These are phyloP conservation scores for Paramecium sexaurelia DNA, from an alignment of 73 alveolate genomes.

Conservation along the genomic window DNA sequence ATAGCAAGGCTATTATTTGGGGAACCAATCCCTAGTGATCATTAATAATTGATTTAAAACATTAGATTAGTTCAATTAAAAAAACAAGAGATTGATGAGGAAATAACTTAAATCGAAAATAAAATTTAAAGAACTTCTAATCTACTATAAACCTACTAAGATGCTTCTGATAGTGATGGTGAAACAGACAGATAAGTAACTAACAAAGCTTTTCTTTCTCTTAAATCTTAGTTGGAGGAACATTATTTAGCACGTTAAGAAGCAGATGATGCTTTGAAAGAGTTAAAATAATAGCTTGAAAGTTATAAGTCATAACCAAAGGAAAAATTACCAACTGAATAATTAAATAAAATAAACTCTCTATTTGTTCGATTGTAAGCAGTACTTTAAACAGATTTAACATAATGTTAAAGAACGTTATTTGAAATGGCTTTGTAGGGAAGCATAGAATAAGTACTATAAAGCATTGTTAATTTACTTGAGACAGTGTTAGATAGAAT, in stretches of 20 bases:
- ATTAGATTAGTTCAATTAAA: not conserved
- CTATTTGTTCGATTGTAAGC: conserved; percentile 17
- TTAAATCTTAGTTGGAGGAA: not conserved
- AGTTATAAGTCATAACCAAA: not conserved
- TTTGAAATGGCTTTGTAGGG: conserved; percentile 20
- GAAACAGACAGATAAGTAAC: conserved; percentile 12
- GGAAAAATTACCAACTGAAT: not conserved
- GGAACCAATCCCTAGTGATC: conserved; percentile 7
- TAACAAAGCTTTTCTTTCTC: not conserved
- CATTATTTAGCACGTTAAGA: not conserved
- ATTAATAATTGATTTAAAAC: not conserved
- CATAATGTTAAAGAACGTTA: not conserved
- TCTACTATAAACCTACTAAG: not conserved
- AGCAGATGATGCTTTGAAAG: not conserved
- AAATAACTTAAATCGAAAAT: not conserved
- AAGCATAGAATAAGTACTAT: not conserved
- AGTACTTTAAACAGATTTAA: conserved; percentile 1
- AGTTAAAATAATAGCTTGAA: not conserved
- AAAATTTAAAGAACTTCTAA: not conserved
- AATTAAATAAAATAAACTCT: conserved; percentile 20
- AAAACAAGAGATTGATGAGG: conserved; percentile 2
- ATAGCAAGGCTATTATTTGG: conserved; percentile 1
- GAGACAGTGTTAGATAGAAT: conserved; percentile 16
- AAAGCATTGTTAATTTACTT: not conserved
- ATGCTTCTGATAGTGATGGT: conserved; percentile 33